A percentile compares a stretch with the other conserved stretches of the same genome.
Conservation (phyloP, 805 yeast species). For the Starmerella cellae region DNA sequence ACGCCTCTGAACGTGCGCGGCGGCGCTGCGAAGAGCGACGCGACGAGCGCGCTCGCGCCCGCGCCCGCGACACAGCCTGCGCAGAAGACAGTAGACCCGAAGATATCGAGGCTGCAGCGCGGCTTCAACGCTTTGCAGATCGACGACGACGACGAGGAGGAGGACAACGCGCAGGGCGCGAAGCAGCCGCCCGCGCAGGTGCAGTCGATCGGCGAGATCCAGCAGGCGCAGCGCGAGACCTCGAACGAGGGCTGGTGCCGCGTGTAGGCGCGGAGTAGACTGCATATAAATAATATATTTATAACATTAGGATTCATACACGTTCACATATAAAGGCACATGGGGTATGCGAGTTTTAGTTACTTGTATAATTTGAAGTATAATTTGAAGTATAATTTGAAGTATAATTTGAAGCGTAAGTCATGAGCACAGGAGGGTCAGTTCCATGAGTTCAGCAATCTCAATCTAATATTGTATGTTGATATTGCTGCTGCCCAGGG, state of each 20-base stretch:
- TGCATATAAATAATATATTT: no score
- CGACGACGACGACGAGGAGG: conserved; percentile 16
- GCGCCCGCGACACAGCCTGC: background rate
- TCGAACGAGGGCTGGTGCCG: conserved; percentile 11
- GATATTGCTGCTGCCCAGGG: no score
- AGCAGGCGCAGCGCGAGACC: conserved; percentile 18
- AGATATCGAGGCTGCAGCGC: conserved; percentile 21
- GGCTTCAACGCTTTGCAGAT: conserved; percentile 20
- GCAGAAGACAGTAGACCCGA: conserved; percentile 16
- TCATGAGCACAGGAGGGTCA: no score
- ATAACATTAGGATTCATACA: background rate
- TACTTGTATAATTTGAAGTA: no score
- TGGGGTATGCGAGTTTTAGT: background rate
- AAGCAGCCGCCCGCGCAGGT: conserved; percentile 2
- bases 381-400: no score
- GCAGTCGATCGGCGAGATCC: conserved; percentile 14
- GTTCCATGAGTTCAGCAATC: no score
- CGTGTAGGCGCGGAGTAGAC: conserved; percentile 8
- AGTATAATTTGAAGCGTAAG: no score
- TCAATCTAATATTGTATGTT: no score
- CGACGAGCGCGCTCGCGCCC: background rate
- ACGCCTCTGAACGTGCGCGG: conserved; percentile 1
- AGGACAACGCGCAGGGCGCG: conserved; percentile 2
- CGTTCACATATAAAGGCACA: background rate
- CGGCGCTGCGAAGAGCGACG: conserved; percentile 1